A percentile compares a stretch with the other conserved stretches of the same genome.
phyloP scores from a whole-genome alignment of 163 green algal species.

The Chlorella variabilis region DNA sequence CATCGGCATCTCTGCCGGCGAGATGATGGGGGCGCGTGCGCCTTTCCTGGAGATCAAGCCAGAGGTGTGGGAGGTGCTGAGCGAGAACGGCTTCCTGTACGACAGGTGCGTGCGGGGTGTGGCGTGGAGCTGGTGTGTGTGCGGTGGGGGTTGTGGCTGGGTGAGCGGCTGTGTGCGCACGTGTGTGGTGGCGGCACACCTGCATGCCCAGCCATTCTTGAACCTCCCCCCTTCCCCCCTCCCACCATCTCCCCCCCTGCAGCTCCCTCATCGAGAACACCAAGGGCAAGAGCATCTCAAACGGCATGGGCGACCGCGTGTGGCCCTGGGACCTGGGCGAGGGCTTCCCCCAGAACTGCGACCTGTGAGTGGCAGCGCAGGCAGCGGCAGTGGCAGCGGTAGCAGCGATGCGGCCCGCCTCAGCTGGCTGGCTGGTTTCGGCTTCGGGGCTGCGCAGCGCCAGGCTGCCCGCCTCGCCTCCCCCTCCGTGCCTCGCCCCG shows the following conservation, averaged over 20 bases:
- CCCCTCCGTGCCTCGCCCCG: too few relatives aligned
- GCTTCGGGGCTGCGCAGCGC: too few relatives aligned
- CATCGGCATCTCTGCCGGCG: neutral
- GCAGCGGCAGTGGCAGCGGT: too few relatives aligned
- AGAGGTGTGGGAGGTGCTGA: neutral
- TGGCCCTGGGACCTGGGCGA: conserved; percentile 48
- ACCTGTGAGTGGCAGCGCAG: neutral
- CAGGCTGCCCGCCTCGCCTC: too few relatives aligned
- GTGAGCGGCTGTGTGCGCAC: too few relatives aligned
- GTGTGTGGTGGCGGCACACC: too few relatives aligned
- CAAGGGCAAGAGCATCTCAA: neutral
- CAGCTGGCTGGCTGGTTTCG: too few relatives aligned
- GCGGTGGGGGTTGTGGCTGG: too few relatives aligned
- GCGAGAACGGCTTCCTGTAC: conserved; percentile 39
- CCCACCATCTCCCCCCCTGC: neutral
- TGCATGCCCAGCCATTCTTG: too few relatives aligned
- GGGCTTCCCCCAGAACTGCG: conserved; percentile 35
- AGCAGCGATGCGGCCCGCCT: too few relatives aligned
- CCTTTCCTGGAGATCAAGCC: neutral
- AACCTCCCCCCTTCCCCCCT: too few relatives aligned
- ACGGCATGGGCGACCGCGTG: conserved; percentile 2
- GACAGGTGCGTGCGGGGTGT: conserved; percentile 30
- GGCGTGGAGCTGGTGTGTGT: too few relatives aligned
- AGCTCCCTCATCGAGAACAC: conserved; percentile 40
- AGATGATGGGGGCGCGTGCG: neutral